Evolutionary conservation across 225 moss, liverwort and hornwort species (phyloP), one percentile per base, ranked within the genome.

Genomic region (Sphagnum tenellum): DNA sequence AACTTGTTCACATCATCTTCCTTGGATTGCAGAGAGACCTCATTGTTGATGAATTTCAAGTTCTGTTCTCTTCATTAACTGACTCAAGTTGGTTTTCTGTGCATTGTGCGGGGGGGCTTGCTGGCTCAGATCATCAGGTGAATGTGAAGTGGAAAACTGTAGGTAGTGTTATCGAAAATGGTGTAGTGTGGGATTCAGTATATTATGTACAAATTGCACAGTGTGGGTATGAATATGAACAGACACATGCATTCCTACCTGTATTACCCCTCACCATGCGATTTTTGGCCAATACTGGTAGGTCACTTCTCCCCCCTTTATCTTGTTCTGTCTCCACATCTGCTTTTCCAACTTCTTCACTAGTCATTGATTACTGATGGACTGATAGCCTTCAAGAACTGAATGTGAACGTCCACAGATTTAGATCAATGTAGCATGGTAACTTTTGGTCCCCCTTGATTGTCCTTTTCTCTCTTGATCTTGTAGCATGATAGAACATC

Each of bases 171-270:
- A 67, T 98, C 29, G 90, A 98, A 83, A 75, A 73, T 48, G 64
- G 73, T 1, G 56, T 98, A 11, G 93, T 93, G 60, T 98, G 96
- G 96, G 96, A 98, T 77, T 72, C 83, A 63, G 93, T 98, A 3
- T 89, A 87, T 72, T 93, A 87, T 70, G 68, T 98, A 54, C 83
- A 87, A 55, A 93, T 93, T 74, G 93, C 93, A 3, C 88, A 93
- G 63, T 98, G 98, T 69, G 98, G 98, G 14, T 98, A 98, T 55
- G 98, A 98, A 62, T 93, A 90, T 49, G 98, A 98, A 72, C 98
- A 98, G 69, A 68, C 71, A 11, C 82, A 89, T 74, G 98, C 98
- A 51, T 98, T 93, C 72, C 83, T 90, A 44, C 93, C 90, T 11
- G 73, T 71, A 2, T 77, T 98, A 57, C 93, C 98, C 4, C 71